phyloP scores from a whole-genome alignment of 148 eudicot species.

The Hydrangea macrophylla region DNA sequence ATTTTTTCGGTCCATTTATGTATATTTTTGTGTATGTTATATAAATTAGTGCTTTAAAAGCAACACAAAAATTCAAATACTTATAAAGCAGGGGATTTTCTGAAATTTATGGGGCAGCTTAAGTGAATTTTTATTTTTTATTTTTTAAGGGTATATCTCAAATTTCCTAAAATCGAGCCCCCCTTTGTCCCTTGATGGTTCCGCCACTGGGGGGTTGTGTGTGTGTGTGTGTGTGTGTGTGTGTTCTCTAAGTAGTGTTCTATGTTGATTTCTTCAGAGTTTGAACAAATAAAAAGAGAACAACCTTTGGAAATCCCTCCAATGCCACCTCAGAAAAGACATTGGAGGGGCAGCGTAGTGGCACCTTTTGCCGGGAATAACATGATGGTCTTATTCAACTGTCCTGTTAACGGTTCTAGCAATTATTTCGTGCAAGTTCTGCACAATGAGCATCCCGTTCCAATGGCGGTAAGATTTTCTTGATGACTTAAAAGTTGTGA shows the following conservation, averaged over 20 bases:
- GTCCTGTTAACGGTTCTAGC: constrained; percentile 54
- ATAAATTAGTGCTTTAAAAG: no score
- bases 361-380: constrained; percentile 95
- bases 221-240: background rate
- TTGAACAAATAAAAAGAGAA: constrained; percentile 61
- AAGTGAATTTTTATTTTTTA: no score
- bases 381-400: constrained; percentile 77
- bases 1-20: no score
- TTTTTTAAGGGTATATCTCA: no score
- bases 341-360: constrained; percentile 74
- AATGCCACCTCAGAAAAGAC: constrained; percentile 78
- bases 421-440: constrained; percentile 81
- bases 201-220: no score
- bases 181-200: no score
- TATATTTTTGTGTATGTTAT: no score
- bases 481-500: background rate
- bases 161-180: no score
- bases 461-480: constrained; percentile 64
- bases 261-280: constrained; percentile 48
- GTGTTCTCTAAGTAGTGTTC: constrained; percentile 6
- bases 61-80: no score
- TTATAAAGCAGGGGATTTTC: no score
- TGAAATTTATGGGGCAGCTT: no score
- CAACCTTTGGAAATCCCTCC: constrained; percentile 72
- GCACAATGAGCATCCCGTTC: constrained; percentile 89